Percentiles rank a stretch among this genome's conserved stretches.
These are phyloP conservation scores for Citrullus mucosospermus DNA, from an alignment of 306 rosid genomes.

Conservation along the genomic window DNA sequence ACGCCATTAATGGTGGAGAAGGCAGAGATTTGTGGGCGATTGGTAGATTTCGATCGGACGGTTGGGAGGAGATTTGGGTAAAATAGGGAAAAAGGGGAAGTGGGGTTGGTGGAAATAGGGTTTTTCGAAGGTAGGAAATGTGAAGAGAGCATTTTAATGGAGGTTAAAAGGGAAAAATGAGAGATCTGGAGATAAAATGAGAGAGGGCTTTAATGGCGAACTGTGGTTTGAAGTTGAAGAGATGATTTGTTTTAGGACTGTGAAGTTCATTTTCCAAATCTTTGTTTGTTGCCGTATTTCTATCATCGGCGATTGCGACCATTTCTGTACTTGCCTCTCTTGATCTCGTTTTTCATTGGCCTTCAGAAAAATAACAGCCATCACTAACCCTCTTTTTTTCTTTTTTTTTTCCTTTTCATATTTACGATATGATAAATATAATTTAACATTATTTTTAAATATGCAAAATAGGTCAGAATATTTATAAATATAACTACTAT, in stretches of 20 bases:
- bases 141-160: slow-evolving; percentile 37
- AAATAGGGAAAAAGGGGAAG: slow-evolving; percentile 19
- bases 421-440: too few relatives aligned
- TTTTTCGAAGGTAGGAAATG: slow-evolving; percentile 29
- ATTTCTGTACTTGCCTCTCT: neutral
- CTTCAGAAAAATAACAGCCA: neutral
- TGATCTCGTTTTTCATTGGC: neutral
- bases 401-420: too few relatives aligned
- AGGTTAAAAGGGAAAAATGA: neutral
- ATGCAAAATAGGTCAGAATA: too few relatives aligned
- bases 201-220: slow-evolving; percentile 3
- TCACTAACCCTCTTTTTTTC: too few relatives aligned
- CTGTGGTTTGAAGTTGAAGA: neutral
- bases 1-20: slow-evolving; percentile 3
- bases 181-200: slow-evolving; percentile 6
- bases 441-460: too few relatives aligned
- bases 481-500: too few relatives aligned
- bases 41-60: slow-evolving; percentile 6
- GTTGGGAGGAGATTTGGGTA: slow-evolving; percentile 24
- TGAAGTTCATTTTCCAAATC: neutral
- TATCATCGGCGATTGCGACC: neutral
- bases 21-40: neutral
- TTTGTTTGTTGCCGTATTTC: neutral
- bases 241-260: neutral
- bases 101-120: slow-evolving; percentile 13